Percentiles rank a stretch among this genome's conserved stretches.
Evolutionary conservation across 2,329 filamentous ascomycete genomes (phyloP).

Genomic region (Pseudogymnoascus sp.): DNA sequence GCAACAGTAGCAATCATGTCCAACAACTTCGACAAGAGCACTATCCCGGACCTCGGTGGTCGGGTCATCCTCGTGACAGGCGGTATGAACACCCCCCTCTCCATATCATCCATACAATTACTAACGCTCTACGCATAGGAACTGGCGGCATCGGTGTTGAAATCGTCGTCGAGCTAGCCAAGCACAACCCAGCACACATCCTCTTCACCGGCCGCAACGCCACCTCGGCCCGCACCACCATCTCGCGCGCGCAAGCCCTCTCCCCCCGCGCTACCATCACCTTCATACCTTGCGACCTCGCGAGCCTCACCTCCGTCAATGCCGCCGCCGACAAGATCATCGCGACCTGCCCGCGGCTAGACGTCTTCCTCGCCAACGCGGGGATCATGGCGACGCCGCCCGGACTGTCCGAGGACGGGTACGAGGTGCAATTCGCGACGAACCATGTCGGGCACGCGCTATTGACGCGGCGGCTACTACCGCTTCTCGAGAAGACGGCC

Average conservation of each 20-base stretch:
- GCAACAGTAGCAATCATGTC: not conserved
- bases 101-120: not conserved
- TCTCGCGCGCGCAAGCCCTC: slow-evolving; percentile 30
- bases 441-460: slow-evolving; percentile 45
- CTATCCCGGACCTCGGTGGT: slow-evolving; percentile 29
- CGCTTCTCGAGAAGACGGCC: slow-evolving; percentile 26
- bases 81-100: slow-evolving; percentile 21
- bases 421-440: slow-evolving; percentile 42
- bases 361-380: slow-evolving; percentile 41
- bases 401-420: slow-evolving; percentile 37
- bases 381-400: slow-evolving; percentile 37
- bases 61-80: slow-evolving; percentile 42
- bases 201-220: slow-evolving; percentile 33
- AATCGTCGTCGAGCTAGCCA: slow-evolving; percentile 34
- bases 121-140: slow-evolving; percentile 11
- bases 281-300: slow-evolving; percentile 39
- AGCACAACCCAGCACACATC: slow-evolving; percentile 34
- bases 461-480: slow-evolving; percentile 34
- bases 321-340: slow-evolving; percentile 34
- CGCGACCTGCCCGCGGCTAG: slow-evolving; percentile 30
- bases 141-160: slow-evolving; percentile 40
- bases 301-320: slow-evolving; percentile 37
- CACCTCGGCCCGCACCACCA: slow-evolving; percentile 32
- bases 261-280: slow-evolving; percentile 23
- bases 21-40: slow-evolving; percentile 24